Evolutionary conservation across 257 asterid species (phyloP), one percentile per base, ranked within the genome.

Genomic region (Echites panduratus): DNA sequence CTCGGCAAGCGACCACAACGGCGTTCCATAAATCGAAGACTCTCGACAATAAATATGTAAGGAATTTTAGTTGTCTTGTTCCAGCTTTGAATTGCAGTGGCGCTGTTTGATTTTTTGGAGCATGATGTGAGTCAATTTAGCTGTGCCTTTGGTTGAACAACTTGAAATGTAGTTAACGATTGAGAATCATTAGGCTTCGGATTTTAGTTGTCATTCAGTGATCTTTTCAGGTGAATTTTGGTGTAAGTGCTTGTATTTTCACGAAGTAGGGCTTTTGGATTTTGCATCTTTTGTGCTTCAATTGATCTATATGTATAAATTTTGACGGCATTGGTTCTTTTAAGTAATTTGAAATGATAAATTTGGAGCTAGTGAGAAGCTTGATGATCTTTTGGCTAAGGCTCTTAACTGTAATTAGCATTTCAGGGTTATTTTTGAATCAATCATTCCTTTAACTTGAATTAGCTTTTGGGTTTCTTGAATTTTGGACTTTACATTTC

Each of bases 1-100:
- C 92, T 75, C 82, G 92, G 54, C 92, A 83, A 80, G 63, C 85
- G 72, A 75, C 89, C 19, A 27, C 85, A 9, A 70, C 89, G 22
- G 89, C 92, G 38, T 85, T 85, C 71, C 92, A 85, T 69, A 87
- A 85, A 80, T 79, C 89, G 72, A 87, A 87, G 76, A 87, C 92
- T 29, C 89, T 87, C 20, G 89, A 87, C 81, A 85, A 85, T 53
- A 87, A 87, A 85, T 87, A 85, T 56, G 92, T 87, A 81, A 66
- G 74, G 13, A 53, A 63, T 80, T 11, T 49, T 29, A 35, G 26
- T 54, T 75, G 12, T 65, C 45, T 35, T 27, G 41, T 70, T 44
- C 24, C 48, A 63, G 66, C 38, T 22, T 65, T 27, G 43, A 68
- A 24, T 11, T 45, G 19, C 26, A 19, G 45, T 50, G 41, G 5